Evolutionary conservation across 352 stramenopile species (phyloP), one percentile per base, ranked within the genome.

Genomic region (Phytophthora citrophthora): DNA sequence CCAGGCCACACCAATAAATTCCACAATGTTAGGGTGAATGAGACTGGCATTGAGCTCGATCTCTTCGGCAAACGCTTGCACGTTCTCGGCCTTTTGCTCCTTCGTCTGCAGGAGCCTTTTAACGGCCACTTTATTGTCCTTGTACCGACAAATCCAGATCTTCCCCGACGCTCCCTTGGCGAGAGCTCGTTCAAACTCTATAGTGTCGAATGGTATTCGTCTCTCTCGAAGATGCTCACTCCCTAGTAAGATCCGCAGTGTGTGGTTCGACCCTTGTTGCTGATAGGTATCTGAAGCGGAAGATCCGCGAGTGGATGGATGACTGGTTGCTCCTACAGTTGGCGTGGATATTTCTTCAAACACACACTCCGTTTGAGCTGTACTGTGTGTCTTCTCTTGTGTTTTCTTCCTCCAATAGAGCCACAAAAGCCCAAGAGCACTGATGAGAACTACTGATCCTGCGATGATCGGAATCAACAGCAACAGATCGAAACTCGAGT

Each of bases 1-100:
- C 79, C 79, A 89, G 8, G 75, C 77, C 9, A 89, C 73, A 7
- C 73, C 79, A 11, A 87, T 48, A 52, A 84, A 82, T 0, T 59
- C 54, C 4, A 79, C 54, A 26, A 89, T 64, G 49, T 87, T 75
- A 1, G 72, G 72, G 54, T 89, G 79, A 4, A 75, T 60, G 20
- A 89, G 49, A 23, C 62, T 69, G 18, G 75, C 68, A 2, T 55
- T 81, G 15, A 89, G 65, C 45, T 82, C 69, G 54, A 89, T 86
- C 62, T 89, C 79, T 18, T 69, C 60, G 12, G 79, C 44, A 31
- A 89, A 83, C 0, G 56, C 61, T n/a, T 66, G 27, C 6, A 77
- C 51, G 36, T 68, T 51, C 20, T 67, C 56, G 2, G 68, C 62
- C 18, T 65, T 70, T 1, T 59, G 49, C 3, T 71, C 34, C 9